Percentiles rank a stretch among this genome's conserved stretches.
These are phyloP conservation scores for Mucor saturninus DNA, from an alignment of 371 early-diverging fungal genomes.

Conservation along the genomic window DNA sequence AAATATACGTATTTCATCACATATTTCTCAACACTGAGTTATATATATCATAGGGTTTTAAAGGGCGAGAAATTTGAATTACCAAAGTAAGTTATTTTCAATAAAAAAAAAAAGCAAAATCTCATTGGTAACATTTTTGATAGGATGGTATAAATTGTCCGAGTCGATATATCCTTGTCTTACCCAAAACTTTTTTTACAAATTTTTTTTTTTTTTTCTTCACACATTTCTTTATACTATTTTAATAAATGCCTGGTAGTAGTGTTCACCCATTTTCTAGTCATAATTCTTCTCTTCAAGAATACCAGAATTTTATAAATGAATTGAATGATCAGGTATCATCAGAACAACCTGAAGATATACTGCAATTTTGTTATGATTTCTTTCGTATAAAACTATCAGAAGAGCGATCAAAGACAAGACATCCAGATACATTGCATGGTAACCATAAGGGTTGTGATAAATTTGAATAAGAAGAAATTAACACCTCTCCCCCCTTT, in stretches of 20 bases:
- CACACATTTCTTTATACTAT: constrained; percentile 2
- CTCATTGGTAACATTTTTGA: constrained; percentile 4
- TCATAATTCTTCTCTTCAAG: constrained; percentile 5
- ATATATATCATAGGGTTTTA: constrained; percentile 54
- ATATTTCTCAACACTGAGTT: neutral
- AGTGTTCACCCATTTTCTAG: constrained; percentile 7
- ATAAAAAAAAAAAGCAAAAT: too few relatives aligned
- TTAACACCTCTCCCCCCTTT: neutral
- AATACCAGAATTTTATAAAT: constrained; percentile 32
- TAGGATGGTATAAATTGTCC: constrained; percentile 18
- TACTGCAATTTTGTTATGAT: constrained; percentile 85
- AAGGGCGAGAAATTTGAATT: constrained; percentile 86
- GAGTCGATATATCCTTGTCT: constrained; percentile 7
- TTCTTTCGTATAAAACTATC: constrained; percentile 75
- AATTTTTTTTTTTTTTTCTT: constrained; percentile 5
- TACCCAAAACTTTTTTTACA: neutral
- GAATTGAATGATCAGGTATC: constrained; percentile 31
- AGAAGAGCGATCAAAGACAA: constrained; percentile 56
- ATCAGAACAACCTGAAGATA: constrained; percentile 62
- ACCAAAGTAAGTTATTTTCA: constrained; percentile 39
- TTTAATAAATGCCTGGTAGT: constrained; percentile 4
- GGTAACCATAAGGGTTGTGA: neutral
- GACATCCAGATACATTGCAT: neutral
- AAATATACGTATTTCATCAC: too few relatives aligned
- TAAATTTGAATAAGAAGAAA: too few relatives aligned